Evolutionary conservation across 768 basidiomycete genomes (phyloP), one percentile per base, ranked within the genome.

Genomic region (Mrakia hoshinonis): DNA sequence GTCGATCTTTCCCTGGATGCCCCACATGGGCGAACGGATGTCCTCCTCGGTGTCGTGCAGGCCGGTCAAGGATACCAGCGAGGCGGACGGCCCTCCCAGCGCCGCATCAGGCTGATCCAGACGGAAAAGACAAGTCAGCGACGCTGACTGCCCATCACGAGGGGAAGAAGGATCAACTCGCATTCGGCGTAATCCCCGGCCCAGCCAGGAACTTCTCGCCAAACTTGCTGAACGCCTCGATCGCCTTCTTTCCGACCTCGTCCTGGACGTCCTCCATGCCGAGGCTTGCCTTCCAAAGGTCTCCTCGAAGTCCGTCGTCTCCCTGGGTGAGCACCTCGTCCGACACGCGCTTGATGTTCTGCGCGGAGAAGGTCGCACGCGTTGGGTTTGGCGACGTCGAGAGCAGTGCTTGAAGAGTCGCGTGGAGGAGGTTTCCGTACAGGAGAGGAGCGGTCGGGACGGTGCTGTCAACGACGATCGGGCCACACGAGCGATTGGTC

Each of bases 21-120:
- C 96, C 76, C 91, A 95, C 2, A 86, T 88, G 0, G 96, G 95
- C 0, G 92, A 94, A 89, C 91, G 96, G 74, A 99, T 95, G 74
- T 97, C 93, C 77, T 99, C 96, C 81, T 99, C 96, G 51, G 95
- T 84, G 70, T 92, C 93, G 73, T 91, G 85, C 5, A 96, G 80
- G 36, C 87, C 82, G 6, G 85, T 82, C 61, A 99, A 86, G 0
- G 91, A 31, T 83, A 79, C 52, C 82, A 82, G 20, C 83, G 46
- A 34, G 46, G 68, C 82, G 11, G 89, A 85, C 1, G 87, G 87
- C 75, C 94, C 87, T 4, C 83, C 84, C 10, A 96, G 82, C 46
- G 84, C 78, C 0, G 87, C 92, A 18, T 84, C 81, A 0, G 84
- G 78, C 90, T 93, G 74, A 48, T 4, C 49, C 51, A 26, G 15